These are phyloP conservation scores for Starmerella apicola DNA, from an alignment of 805 yeast species.

Conservation along the genomic window DNA sequence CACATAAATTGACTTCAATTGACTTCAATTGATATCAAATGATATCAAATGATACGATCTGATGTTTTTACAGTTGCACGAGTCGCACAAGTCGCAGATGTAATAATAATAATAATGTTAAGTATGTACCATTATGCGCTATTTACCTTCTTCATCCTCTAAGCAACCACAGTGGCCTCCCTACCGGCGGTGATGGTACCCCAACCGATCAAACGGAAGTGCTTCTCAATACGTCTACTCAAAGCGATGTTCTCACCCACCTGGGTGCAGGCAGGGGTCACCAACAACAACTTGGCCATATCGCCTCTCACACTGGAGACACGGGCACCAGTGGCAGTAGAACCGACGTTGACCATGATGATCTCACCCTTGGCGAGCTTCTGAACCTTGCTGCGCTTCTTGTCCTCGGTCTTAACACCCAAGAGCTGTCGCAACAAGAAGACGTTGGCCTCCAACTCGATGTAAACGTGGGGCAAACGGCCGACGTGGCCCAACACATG, in stretches of 20 bases:
- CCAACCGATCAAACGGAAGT: constrained; percentile 99
- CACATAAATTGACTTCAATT: too few relatives aligned
- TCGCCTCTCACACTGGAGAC: constrained; percentile 97
- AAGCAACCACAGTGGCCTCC: constrained; percentile 11
- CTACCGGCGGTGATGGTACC: constrained; percentile 75
- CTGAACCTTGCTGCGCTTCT: constrained; percentile 92
- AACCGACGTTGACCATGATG: constrained; percentile 97
- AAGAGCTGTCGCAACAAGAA: constrained; percentile 90
- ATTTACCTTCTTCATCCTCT: too few relatives aligned
- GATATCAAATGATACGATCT: too few relatives aligned
- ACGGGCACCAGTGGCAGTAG: constrained; percentile 98
- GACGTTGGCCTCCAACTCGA: constrained; percentile 95
- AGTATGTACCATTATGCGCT: too few relatives aligned
- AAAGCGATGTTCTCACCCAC: constrained; percentile 95
- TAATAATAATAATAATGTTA: too few relatives aligned
- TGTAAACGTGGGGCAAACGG: constrained; percentile 86
- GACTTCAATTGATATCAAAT: too few relatives aligned
- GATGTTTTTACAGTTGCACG: too few relatives aligned
- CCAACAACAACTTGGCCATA: constrained; percentile 94
- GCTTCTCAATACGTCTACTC: constrained; percentile 98
- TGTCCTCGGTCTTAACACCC: constrained; percentile 97
- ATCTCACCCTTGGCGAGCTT: constrained; percentile 90
- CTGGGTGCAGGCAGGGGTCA: constrained; percentile 98
- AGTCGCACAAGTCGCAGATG: too few relatives aligned
- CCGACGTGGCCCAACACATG: constrained; percentile 98